phyloP scores from a whole-genome alignment of 441 rosid genomes.

The Corymbia calophylla region DNA sequence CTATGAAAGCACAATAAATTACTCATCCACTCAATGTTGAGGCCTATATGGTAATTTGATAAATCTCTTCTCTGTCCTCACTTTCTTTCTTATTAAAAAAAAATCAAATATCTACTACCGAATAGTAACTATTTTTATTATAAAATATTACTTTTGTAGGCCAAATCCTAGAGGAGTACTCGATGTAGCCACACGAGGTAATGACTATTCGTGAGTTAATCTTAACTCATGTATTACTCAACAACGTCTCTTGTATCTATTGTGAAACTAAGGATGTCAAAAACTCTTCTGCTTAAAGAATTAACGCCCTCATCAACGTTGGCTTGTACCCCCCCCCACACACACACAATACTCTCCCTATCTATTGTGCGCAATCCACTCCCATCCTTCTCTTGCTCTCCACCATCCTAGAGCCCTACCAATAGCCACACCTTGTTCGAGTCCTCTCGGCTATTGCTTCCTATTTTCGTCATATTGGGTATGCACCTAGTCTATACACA shows the following conservation, averaged over 20 bases:
- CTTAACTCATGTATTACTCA: not conserved
- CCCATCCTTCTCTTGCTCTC: not conserved
- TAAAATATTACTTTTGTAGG: not conserved
- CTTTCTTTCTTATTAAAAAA: not conserved
- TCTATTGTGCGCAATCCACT: not conserved
- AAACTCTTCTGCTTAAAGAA: not conserved
- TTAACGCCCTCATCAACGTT: not conserved
- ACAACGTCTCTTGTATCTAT: not conserved
- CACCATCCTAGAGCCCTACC: not conserved
- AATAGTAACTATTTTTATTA: not conserved
- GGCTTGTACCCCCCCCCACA: not conserved
- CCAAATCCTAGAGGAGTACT: not conserved
- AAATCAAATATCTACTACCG: not conserved
- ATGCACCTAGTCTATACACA: not conserved
- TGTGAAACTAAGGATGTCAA: not conserved
- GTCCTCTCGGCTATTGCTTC: not conserved
- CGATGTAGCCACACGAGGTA: not conserved
- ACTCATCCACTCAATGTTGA: too few species aligned
- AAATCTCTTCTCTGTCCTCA: not conserved
- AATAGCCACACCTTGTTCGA: rapidly evolving
- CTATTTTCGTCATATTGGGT: not conserved
- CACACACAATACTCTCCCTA: not conserved
- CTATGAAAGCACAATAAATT: too few species aligned
- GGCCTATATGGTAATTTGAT: not conserved
- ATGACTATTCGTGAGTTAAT: not conserved